Evolutionary conservation across 176 grass and related monocot genomes (phyloP), one percentile per base, ranked within the genome.

Genomic region (Tillandsia leiboldiana): DNA sequence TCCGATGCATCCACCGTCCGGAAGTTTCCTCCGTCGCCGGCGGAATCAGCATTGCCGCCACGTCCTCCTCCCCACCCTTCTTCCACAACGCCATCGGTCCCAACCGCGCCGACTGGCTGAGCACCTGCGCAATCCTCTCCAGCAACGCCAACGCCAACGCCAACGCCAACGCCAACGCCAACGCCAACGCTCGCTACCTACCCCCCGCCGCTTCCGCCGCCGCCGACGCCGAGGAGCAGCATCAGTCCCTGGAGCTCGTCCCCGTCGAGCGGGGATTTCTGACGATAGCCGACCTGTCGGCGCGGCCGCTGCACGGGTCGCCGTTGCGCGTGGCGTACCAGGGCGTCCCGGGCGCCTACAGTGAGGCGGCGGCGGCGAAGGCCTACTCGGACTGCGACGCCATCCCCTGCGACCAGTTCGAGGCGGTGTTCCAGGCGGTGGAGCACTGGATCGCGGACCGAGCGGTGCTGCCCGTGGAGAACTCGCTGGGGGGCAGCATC

Each of bases 391-490:
- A 83, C 53, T 83, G 81, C 47, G 70, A 74, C 10, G 64, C 68
- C 4, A 63, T 83, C 69, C 81, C 75, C 1, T 83, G 81, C 53
- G 81, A 83, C 63, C 81, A 83, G 53, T 83, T 78, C 69, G 81
- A 78, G 65, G 75, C 69, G 17, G 75, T 75, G 10, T 83, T 83
- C 51, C 65, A 63, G 51, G 75, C 75, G 9, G 81, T 83, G 6
- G 75, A 83, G 70, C 75, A 78, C 24, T 83, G 75, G 69, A 53
- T 78, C 22, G 81, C 81, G 1, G 75, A 83, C 33, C 81, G 81
- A 23, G 81, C 81, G 2, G 75, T 83, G 6, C 75, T 79, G 1
- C 81, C 81, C 0, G 53, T 79, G 10, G 81, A 84, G 75, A 79
- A 74, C 61, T 84, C 81, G 24, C 70, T 84, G 1, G 81, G 75